These are phyloP conservation scores for Globisporangium alternatum DNA, from an alignment of 352 stramenopile species.

Conservation along the genomic window DNA sequence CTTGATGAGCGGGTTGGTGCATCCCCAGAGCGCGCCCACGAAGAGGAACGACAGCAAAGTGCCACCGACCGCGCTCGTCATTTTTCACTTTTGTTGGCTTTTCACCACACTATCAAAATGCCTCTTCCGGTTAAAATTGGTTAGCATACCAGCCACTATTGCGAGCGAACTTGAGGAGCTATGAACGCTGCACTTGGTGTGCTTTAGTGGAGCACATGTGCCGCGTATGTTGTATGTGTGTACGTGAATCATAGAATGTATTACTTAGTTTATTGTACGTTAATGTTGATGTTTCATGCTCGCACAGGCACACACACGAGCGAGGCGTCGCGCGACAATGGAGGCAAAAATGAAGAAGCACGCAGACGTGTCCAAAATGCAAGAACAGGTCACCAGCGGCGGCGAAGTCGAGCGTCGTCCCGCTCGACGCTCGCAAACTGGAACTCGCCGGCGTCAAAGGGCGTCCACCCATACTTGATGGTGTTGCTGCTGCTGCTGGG, in stretches of 20 bases:
- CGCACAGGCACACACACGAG: too few relatives aligned
- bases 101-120: not conserved
- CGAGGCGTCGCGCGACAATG: not conserved
- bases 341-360: not conserved
- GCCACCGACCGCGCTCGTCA: not conserved
- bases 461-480: slow-evolving; percentile 22
- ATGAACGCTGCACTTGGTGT: too few relatives aligned
- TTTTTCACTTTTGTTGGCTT: not conserved
- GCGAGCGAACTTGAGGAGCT: too few relatives aligned
- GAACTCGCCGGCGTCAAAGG: slow-evolving; percentile 20
- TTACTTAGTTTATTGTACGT: not conserved
- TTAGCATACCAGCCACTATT: too few relatives aligned
- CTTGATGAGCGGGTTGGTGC: slow-evolving; percentile 86
- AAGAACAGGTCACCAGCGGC: not conserved
- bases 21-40: slow-evolving; percentile 83
- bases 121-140: too few relatives aligned
- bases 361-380: not conserved
- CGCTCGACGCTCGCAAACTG: slow-evolving; percentile 16
- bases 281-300: not conserved
- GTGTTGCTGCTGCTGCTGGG: not conserved
- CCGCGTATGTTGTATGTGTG: too few relatives aligned
- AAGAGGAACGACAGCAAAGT: slow-evolving; percentile 79
- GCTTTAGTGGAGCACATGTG: too few relatives aligned
- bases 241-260: not conserved
- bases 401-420: not conserved